Evolutionary conservation across 768 basidiomycete genomes (phyloP).

Genomic region (Collybiopsis luxurians): DNA sequence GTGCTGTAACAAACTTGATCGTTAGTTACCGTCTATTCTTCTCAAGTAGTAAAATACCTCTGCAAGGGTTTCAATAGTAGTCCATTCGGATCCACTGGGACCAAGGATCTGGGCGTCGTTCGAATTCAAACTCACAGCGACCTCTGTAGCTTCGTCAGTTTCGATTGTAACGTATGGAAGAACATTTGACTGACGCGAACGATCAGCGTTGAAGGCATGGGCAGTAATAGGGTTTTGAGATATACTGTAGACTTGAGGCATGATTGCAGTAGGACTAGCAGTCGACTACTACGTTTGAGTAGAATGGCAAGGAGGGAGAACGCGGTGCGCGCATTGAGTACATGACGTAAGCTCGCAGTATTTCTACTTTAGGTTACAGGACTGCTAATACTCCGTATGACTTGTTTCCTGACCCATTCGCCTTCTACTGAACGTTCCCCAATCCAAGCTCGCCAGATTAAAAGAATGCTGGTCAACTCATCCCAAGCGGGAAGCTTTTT

Average conservation of each 20-base stretch:
- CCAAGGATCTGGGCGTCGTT: conserved; percentile 84
- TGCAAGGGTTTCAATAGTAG: conserved; percentile 68
- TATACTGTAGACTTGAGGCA: conserved; percentile 72
- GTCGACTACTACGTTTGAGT: conserved; percentile 15
- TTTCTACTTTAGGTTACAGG: no score
- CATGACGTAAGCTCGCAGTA: no score
- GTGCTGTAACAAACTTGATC: conserved; percentile 53
- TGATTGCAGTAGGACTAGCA: conserved; percentile 26
- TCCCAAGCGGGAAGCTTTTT: conserved; percentile 42
- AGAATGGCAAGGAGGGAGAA: background rate
- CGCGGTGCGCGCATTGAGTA: no score
- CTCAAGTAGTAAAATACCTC: conserved; percentile 54
- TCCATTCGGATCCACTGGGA: conserved; percentile 67
- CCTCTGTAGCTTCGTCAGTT: conserved; percentile 49
- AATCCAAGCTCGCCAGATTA: conserved; percentile 52
- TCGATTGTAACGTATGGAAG: background rate
- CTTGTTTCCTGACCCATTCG: conserved; percentile 55
- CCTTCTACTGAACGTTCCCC: conserved; percentile 38
- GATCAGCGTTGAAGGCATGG: conserved; percentile 89
- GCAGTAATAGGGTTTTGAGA: conserved; percentile 84
- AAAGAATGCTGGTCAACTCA: conserved; percentile 47
- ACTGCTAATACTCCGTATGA: background rate
- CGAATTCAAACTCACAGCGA: conserved; percentile 88
- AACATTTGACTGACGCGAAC: conserved; percentile 60
- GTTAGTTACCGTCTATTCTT: background rate